Evolutionary conservation across 2,329 filamentous ascomycete genomes (phyloP), one percentile per base, ranked within the genome.

Genomic region (Lasiodiplodia sp.): DNA sequence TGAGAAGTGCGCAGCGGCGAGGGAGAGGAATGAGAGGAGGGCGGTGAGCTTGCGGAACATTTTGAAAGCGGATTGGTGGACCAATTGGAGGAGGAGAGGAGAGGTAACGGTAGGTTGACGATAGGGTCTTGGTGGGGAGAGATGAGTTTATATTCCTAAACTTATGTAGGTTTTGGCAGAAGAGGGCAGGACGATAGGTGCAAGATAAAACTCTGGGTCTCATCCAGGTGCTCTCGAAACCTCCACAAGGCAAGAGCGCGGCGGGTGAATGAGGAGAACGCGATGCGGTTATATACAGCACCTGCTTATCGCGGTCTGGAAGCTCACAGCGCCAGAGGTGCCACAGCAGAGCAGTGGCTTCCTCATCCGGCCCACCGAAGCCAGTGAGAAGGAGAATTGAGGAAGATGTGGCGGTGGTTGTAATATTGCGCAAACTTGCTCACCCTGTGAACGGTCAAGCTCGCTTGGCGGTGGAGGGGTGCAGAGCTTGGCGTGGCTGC

Each of bases 1-100:
- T 25, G 72, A 72, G 78, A 83, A 84, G 72, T 84, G 82, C 4
- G 82, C 82, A 6, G 80, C 2, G 18, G 28, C 16, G 53, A 56
- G 28, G 53, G 53, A 12, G 53, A 56, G 53, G 53, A 21, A 18
- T 18, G 53, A 16, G 31, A 56, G 18, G 53, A 56, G 31, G 16
- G 18, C 31, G 28, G 23, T 8, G 28, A 23, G 28, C n/a, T 37
- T 56, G 31, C 1, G 7, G 11, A 38, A 14, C 31, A 56, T 23
- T 38, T 38, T 56, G 31, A 2, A 8, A 14, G 7, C n/a, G 18
- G 6, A 10, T 56, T 18, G 31, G 8, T 28, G 52, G 16, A 4
- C 4, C 2, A 14, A 25, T 28, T 25, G 21, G 25, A 28, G 34
- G 21, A 4, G 6, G n/a, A 21, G 8, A 14, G 8, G 49, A 6